Conservation (phyloP, 768 basidiomycete genomes). For the Mycena chlorophos region DNA sequence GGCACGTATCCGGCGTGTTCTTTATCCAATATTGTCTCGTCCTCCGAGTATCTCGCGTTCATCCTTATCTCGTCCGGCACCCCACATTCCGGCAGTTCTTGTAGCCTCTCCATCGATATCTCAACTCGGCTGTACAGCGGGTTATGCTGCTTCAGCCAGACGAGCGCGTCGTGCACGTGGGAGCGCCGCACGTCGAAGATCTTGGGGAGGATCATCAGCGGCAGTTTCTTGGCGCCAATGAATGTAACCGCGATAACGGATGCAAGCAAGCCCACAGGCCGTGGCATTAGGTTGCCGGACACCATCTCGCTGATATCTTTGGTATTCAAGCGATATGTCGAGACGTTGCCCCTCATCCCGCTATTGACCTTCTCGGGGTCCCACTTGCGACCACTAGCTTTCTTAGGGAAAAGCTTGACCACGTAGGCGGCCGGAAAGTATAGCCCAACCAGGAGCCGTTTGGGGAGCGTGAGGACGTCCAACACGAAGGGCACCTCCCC, state of each 20-base stretch:
- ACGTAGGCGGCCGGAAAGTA: conserved; percentile 36
- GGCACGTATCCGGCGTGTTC: neutral
- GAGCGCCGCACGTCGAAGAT: conserved; percentile 16
- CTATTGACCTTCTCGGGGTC: conserved; percentile 14
- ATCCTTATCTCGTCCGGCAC: neutral
- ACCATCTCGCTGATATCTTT: conserved; percentile 45
- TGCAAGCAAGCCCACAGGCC: conserved; percentile 28
- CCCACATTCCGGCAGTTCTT: neutral
- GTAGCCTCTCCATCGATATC: conserved; percentile 8
- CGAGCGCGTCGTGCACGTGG: conserved; percentile 24
- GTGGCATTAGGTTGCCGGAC: conserved; percentile 53
- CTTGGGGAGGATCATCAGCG: neutral
- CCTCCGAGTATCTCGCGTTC: neutral
- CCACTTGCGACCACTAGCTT: conserved; percentile 11
- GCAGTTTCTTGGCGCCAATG: conserved; percentile 12
- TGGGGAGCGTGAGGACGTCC: conserved; percentile 30
- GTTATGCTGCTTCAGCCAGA: conserved; percentile 33
- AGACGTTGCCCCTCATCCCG: conserved; percentile 12
- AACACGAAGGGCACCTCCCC: conserved; percentile 33
- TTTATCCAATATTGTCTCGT: neutral
- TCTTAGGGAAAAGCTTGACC: conserved; percentile 39
- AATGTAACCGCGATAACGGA: conserved; percentile 22
- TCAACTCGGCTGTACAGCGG: conserved; percentile 23
- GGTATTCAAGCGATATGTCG: conserved; percentile 13
- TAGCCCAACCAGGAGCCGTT: conserved; percentile 36